phyloP scores from a whole-genome alignment of 2,329 filamentous ascomycete species.

The Corynespora cassiicola region DNA sequence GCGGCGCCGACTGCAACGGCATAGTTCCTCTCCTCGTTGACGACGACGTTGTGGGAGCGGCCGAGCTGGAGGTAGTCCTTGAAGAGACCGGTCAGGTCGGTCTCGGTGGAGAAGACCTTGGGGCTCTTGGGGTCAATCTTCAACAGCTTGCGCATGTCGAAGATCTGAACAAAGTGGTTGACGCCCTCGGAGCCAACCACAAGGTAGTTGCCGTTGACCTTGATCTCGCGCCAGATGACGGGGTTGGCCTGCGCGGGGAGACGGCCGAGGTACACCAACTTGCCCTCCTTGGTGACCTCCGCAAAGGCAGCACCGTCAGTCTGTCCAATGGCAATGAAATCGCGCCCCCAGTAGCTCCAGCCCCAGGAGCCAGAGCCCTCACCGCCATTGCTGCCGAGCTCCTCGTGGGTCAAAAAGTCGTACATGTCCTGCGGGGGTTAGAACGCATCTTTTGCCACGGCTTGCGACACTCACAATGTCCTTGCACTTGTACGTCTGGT shows the following conservation, averaged over 20 bases:
- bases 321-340: slow-evolving; percentile 63
- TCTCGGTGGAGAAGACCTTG: slow-evolving; percentile 33
- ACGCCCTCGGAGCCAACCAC: slow-evolving; percentile 48
- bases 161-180: slow-evolving; percentile 65
- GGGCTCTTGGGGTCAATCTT: slow-evolving; percentile 40
- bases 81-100: slow-evolving; percentile 37
- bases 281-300: slow-evolving; percentile 57
- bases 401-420: slow-evolving; percentile 62
- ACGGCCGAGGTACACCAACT: slow-evolving; percentile 60
- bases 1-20: slow-evolving; percentile 41
- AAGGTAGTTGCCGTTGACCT: slow-evolving; percentile 47
- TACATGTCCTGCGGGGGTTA: slow-evolving; percentile 54
- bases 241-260: slow-evolving; percentile 54
- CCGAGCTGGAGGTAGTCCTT: slow-evolving; percentile 28
- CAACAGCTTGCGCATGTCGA: slow-evolving; percentile 60
- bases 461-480: slow-evolving; percentile 52
- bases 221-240: slow-evolving; percentile 62
- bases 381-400: slow-evolving; percentile 55
- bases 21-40: slow-evolving; percentile 42
- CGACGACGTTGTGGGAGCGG: slow-evolving; percentile 44
- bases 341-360: slow-evolving; percentile 59
- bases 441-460: slow-evolving; percentile 12
- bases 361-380: slow-evolving; percentile 59
- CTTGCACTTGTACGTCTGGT: slow-evolving; percentile 50
- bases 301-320: slow-evolving; percentile 63